Percentiles rank a stretch among this genome's conserved stretches.
Conservation (phyloP, 1,139 yeast genomes). For the Kluyveromyces sp. region DNA sequence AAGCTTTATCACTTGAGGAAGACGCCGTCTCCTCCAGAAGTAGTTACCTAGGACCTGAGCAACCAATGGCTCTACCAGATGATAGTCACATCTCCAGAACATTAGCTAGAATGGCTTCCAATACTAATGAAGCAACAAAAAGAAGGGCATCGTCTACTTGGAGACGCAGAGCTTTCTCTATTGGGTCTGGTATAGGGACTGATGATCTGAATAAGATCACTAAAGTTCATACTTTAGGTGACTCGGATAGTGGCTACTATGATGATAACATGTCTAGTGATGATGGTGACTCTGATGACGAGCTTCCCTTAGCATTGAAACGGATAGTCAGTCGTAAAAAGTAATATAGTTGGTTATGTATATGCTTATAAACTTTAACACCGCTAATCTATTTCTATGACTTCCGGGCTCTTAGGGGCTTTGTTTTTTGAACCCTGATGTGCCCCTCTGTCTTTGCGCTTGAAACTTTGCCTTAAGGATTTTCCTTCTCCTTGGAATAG, state of each 20-base stretch:
- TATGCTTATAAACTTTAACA: not conserved
- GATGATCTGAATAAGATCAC: constrained; percentile 13
- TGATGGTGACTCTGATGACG: constrained; percentile 20
- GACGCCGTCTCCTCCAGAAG: constrained; percentile 2
- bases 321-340: constrained; percentile 28
- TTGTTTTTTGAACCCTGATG: constrained; percentile 34
- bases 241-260: constrained; percentile 14
- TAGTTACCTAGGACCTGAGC: constrained; percentile 3
- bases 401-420: constrained; percentile 62
- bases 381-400: constrained; percentile 63
- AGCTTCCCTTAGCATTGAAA: constrained; percentile 32
- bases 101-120: constrained; percentile 26
- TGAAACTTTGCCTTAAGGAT: constrained; percentile 63
- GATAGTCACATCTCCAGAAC: constrained; percentile 2
- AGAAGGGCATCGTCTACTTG: constrained; percentile 21
- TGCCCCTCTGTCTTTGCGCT: constrained; percentile 54
- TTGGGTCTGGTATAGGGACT: constrained; percentile 27
- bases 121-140: constrained; percentile 8
- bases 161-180: constrained; percentile 30
- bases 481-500: constrained; percentile 58
- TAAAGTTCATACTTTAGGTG: constrained; percentile 28
- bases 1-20: constrained; percentile 7
- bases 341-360: not conserved
- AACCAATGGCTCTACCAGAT: constrained; percentile 9
- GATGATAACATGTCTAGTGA: constrained; percentile 16